Evolutionary conservation across 805 yeast genomes (phyloP).

Genomic region (Wickerhamiella bombiphila): DNA sequence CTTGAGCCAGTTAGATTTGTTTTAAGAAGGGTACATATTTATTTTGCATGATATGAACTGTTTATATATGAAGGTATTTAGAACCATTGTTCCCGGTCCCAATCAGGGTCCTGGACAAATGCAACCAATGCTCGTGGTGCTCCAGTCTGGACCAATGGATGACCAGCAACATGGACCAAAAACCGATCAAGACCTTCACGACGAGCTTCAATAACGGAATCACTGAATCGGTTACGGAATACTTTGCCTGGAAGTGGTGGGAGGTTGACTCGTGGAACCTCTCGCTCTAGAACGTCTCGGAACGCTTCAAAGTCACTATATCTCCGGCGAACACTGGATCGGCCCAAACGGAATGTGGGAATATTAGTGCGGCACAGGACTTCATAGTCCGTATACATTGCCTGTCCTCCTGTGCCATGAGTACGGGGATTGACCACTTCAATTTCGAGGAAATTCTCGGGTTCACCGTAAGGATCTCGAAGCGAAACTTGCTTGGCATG

Average conservation of each 20-base stretch:
- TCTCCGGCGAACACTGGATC: slow-evolving; percentile 62
- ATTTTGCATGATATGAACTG: not conserved
- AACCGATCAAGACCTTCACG: slow-evolving; percentile 74
- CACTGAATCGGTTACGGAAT: slow-evolving; percentile 58
- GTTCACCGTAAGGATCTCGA: slow-evolving; percentile 80
- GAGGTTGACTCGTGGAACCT: slow-evolving; percentile 55
- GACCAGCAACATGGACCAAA: slow-evolving; percentile 68
- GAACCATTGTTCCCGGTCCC: slow-evolving; percentile 36
- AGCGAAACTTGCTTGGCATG: not conserved
- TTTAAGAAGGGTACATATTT: no score
- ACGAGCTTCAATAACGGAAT: slow-evolving; percentile 69
- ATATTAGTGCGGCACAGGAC: slow-evolving; percentile 79
- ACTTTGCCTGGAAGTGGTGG: slow-evolving; percentile 90
- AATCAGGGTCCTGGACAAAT: slow-evolving; percentile 74
- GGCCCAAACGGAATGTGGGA: slow-evolving; percentile 61
- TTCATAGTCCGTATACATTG: slow-evolving; percentile 84
- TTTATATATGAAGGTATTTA: not conserved
- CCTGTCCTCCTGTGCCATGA: slow-evolving; percentile 39
- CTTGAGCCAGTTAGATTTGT: not conserved
- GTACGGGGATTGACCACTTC: slow-evolving; percentile 77
- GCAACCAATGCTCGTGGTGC: slow-evolving; percentile 52
- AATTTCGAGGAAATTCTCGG: slow-evolving; percentile 84
- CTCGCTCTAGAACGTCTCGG: slow-evolving; percentile 56
- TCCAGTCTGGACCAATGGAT: slow-evolving; percentile 84
- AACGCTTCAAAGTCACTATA: slow-evolving; percentile 83